Base-by-base conservation (phyloP, 345 rosid species). In the Acer campestre region DNA sequence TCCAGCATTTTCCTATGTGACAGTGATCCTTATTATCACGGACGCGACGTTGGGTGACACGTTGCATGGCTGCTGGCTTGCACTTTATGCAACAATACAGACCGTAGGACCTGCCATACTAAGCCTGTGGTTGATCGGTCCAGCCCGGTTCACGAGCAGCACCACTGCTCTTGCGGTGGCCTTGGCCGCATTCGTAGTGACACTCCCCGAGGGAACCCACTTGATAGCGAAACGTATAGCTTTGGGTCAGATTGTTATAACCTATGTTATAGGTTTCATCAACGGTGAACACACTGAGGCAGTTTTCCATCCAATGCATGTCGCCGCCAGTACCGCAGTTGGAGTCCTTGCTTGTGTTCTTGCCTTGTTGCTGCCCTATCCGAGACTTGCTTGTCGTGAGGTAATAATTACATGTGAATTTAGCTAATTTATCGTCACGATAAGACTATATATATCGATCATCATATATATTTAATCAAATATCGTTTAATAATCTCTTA, bases 31-130 rank as follows among this genome's bases (percentile, higher is more conserved):
- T 29, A 73, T 93, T 35, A 78, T 85, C 66, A 89, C 92, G 2
- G 98, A 95, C 14, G 94, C 97, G 67, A 87, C 94, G 4, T 67
- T 93, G 22, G 99, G 99, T 0, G 98, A 93, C 81, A 73, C 93
- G 6, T 61, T 91, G 61, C 87, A 83, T 40, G 87, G 88, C 38
- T 92, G 95, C 80, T 95, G 97, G 99, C 80, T 91, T 48, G 89
- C 92, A 0, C 82, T 92, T 20, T 92, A 86, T 61, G 96, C 99
- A 23, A 90, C 97, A 20, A 55, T 87, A 44, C 96, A 88, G 79
- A 93, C 88, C 72, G 68, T 87, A 7, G 93, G 89, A 9, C 98
- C 97, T 0, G 93, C 98, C 14, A 83, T 95, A 18, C 23, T 90
- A 49, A 85, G 86, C 85, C 83, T 93, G 7, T 77, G 84, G 92